Evolutionary conservation across 2,329 filamentous ascomycete species (phyloP), one percentile per base, ranked within the genome.

Genomic region (Decorospora gaudefroyi): DNA sequence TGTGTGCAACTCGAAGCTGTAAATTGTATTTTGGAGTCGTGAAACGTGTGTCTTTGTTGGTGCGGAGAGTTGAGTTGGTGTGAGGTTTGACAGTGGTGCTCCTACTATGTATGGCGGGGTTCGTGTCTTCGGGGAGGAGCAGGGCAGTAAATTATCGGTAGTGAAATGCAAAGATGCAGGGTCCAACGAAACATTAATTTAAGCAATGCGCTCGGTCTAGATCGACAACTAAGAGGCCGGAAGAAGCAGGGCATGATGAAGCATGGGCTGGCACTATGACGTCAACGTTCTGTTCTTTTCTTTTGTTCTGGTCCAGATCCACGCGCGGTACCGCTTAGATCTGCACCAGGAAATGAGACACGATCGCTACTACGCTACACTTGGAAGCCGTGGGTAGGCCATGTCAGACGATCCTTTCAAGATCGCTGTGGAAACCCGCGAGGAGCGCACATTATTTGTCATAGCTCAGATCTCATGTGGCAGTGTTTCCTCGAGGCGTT

Each of bases 131-230:
- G 26, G 42, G 46, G 30, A 37, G 46, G 17, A 38, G 28, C 33
- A 28, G 25, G 18, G 22, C 27, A 9, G 19, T 37, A 32, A 18
- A 22, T 6, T 39, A 21, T 27, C 30, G 33, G 16, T 13, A n/a
- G 10, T 25, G 17, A 22, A 34, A 22, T 26, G 36, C 9, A 17
- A 41, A 11, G 34, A 35, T 19, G 22, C 34, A 53, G 47, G 47
- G 45, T 45, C 45, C 50, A 39, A 18, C 27, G 15, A 42, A 12
- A 23, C 17, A 38, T 44, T 33, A 7, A 53, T 53, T 51, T 51
- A 53, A 53, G 36, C 47, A 39, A 22, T 16, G 19, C 4, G 21
- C 17, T 15, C 22, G 25, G 19, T 30, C 40, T 32, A 29, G 47
- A 47, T 34, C 33, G 37, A 36, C 34, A 23, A 17, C 15, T 28